A percentile compares a stretch with the other conserved stretches of the same genome.
These are phyloP conservation scores for Talaromyces ruber DNA, from an alignment of 495 filamentous ascomycete genomes.

Conservation along the genomic window DNA sequence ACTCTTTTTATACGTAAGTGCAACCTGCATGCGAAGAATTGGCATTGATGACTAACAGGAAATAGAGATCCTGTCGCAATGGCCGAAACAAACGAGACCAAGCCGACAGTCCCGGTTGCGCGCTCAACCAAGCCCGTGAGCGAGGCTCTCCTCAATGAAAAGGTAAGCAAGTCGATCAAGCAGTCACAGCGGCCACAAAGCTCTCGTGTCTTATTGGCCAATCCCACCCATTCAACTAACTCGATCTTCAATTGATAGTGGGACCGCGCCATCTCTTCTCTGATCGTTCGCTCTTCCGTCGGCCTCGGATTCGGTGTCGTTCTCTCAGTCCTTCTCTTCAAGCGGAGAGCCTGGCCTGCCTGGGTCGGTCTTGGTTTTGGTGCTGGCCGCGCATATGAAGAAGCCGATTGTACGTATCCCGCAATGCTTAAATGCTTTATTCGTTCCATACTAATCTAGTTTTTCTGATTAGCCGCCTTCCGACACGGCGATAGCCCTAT, in stretches of 20 bases:
- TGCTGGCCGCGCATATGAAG: constrained; percentile 91
- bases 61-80: constrained; percentile 28
- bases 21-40: not conserved
- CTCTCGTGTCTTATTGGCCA: no score
- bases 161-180: constrained; percentile 49
- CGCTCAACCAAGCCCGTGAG: constrained; percentile 70
- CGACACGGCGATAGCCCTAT: constrained; percentile 37
- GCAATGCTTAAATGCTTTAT: not conserved
- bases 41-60: not conserved
- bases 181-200: not conserved
- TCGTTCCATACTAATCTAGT: not conserved
- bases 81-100: constrained; percentile 46
- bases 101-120: constrained; percentile 34
- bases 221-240: no score
- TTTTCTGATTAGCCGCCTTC: constrained; percentile 30
- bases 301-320: constrained; percentile 94
- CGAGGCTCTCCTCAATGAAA: constrained; percentile 91
- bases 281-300: constrained; percentile 89
- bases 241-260: constrained; percentile 52
- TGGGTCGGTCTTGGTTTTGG: constrained; percentile 90
- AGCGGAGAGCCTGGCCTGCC: constrained; percentile 92
- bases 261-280: constrained; percentile 94
- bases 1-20: constrained; percentile 4
- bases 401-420: constrained; percentile 47
- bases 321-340: constrained; percentile 97